These are phyloP conservation scores for Acacia pycnantha DNA, from an alignment of 331 rosid species.

Conservation along the genomic window DNA sequence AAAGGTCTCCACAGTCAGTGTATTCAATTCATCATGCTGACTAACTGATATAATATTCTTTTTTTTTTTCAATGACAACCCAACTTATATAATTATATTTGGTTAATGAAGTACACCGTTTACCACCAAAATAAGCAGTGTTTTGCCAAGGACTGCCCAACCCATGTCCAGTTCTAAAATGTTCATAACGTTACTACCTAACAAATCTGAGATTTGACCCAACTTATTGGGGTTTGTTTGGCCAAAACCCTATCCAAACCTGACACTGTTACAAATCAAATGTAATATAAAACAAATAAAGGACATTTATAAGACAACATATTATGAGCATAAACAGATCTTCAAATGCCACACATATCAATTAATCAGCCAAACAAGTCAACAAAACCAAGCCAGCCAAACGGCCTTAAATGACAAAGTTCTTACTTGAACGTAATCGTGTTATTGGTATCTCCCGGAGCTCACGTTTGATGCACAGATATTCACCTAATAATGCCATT, in stretches of 20 bases:
- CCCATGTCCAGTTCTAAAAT: background rate
- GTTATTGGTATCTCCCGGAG: constrained; percentile 61
- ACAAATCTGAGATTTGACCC: background rate
- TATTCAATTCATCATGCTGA: background rate
- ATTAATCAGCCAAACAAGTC: background rate
- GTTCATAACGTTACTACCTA: background rate
- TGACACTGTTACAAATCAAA: background rate
- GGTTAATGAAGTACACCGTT: background rate
- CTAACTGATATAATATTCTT: background rate
- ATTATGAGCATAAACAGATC: background rate
- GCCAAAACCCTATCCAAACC: background rate
- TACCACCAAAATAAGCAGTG: background rate
- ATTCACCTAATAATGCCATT: constrained; percentile 67
- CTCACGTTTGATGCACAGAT: constrained; percentile 65
- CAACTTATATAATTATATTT: background rate
- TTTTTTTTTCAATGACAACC: background rate
- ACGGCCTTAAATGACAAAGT: background rate
- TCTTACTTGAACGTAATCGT: constrained; percentile 67
- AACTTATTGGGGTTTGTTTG: background rate
- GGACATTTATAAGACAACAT: background rate
- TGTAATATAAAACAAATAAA: background rate
- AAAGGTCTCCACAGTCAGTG: background rate
- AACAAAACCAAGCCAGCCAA: background rate
- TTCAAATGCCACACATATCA: background rate
- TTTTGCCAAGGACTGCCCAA: background rate